These are phyloP conservation scores for Cercospora nicotianae DNA, from an alignment of 2,329 filamentous ascomycete genomes.

Conservation along the genomic window DNA sequence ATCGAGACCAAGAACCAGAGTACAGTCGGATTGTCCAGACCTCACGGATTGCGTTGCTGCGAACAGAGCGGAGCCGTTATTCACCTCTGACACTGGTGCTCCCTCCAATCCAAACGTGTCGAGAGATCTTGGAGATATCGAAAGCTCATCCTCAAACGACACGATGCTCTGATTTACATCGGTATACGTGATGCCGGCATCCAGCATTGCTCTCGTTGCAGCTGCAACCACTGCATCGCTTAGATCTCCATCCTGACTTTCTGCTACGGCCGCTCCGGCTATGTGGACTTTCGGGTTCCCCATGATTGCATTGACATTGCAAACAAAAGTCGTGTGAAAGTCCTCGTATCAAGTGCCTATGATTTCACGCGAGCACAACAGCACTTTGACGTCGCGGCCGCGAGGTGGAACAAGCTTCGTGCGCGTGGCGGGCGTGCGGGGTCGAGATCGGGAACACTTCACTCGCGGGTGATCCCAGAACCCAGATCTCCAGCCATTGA, in stretches of 20 bases:
- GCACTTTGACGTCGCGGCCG: neutral
- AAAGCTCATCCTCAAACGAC: slow-evolving; percentile 23
- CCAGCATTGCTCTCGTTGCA: slow-evolving; percentile 31
- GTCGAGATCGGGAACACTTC: neutral
- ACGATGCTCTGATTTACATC: slow-evolving; percentile 29
- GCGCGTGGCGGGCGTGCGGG: neutral
- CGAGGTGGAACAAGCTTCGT: slow-evolving; percentile 9
- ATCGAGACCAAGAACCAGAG: slow-evolving; percentile 29
- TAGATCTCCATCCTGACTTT: slow-evolving; percentile 1
- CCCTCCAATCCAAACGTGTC: slow-evolving; percentile 28
- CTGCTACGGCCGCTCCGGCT: slow-evolving; percentile 28
- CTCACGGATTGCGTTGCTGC: slow-evolving; percentile 24
- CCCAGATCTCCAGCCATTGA: slow-evolving; percentile 5
- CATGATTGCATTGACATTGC: slow-evolving; percentile 18
- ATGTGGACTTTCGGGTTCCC: slow-evolving; percentile 26
- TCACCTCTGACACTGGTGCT: slow-evolving; percentile 24
- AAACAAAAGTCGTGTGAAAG: neutral
- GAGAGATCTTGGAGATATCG: slow-evolving; percentile 24
- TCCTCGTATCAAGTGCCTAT: neutral
- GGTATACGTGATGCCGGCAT: slow-evolving; percentile 32
- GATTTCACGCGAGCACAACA: neutral
- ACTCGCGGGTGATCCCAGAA: neutral
- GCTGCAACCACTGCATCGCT: slow-evolving; percentile 24
- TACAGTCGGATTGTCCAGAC: slow-evolving; percentile 26
- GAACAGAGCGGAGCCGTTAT: slow-evolving; percentile 28